phyloP scores from a whole-genome alignment of 225 moss, liverwort and hornwort genomes.

The Antitrichia curtipendula region DNA sequence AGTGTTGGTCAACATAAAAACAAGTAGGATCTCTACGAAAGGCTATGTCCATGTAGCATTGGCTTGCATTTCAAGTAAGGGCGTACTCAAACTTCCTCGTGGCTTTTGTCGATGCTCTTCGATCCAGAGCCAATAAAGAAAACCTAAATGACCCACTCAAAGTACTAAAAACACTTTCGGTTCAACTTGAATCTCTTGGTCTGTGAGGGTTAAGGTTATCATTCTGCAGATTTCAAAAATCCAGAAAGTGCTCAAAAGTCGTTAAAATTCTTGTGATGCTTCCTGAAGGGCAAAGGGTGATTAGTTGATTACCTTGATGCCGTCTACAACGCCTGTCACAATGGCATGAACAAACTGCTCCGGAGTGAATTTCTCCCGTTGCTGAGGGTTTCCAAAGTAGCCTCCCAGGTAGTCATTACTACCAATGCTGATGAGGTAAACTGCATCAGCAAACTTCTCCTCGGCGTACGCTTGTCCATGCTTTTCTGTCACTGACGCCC shows the following conservation, averaged over 20 bases:
- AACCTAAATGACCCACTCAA: background rate
- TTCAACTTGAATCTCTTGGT: background rate
- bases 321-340: conserved; percentile 34
- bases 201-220: background rate
- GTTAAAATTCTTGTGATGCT: background rate
- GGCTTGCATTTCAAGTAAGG: background rate
- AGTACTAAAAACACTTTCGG: background rate
- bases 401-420: conserved; percentile 75
- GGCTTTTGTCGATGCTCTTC: background rate
- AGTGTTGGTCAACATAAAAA: background rate
- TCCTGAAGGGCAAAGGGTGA: background rate
- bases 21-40: background rate
- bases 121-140: background rate
- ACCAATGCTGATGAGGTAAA: conserved; percentile 57
- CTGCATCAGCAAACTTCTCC: conserved; percentile 47
- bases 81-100: background rate
- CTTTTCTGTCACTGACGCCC: conserved; percentile 16
- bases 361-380: conserved; percentile 47
- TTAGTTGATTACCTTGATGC: conserved; percentile 46
- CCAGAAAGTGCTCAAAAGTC: background rate
- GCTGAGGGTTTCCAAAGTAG: conserved; percentile 39
- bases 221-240: background rate
- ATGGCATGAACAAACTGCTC: conserved; percentile 51
- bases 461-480: conserved; percentile 38
- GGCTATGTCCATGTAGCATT: background rate